Conservation (phyloP, 1,139 yeast species). For the Wickerhamiella pararugosa region DNA sequence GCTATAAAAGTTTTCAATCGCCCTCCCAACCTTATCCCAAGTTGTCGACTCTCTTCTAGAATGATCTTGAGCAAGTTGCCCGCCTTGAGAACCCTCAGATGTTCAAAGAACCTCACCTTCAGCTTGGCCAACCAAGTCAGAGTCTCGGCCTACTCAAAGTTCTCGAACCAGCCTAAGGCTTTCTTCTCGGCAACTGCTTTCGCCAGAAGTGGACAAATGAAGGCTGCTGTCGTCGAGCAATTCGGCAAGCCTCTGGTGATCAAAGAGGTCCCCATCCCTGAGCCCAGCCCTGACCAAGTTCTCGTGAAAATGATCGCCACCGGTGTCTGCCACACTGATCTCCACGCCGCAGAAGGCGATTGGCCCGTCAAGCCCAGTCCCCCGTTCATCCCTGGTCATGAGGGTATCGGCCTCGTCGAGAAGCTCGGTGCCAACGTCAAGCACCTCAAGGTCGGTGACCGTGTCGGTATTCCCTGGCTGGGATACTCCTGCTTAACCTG, state of each 20-base stretch:
- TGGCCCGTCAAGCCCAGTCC: constrained; percentile 38
- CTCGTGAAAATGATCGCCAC: constrained; percentile 39
- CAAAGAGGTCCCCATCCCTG: too few relatives aligned
- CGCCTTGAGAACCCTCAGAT: too few relatives aligned
- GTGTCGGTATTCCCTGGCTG: constrained; percentile 62
- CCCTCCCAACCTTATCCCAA: too few relatives aligned
- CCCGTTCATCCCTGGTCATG: constrained; percentile 72
- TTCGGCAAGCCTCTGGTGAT: too few relatives aligned
- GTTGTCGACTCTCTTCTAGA: too few relatives aligned
- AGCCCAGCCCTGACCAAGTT: constrained; percentile 30
- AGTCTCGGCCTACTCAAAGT: constrained; percentile 13
- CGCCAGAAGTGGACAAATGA: too few relatives aligned
- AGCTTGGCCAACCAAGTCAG: neutral
- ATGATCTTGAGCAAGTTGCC: too few relatives aligned
- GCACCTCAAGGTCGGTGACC: constrained; percentile 52
- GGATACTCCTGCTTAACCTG: constrained; percentile 71
- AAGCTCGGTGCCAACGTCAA: constrained; percentile 49
- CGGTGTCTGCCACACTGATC: constrained; percentile 29
- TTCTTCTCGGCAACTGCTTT: too few relatives aligned
- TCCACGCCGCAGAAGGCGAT: constrained; percentile 63
- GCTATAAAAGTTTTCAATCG: too few relatives aligned
- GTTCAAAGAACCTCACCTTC: neutral
- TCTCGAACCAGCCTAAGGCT: too few relatives aligned
- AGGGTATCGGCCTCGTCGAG: constrained; percentile 53
- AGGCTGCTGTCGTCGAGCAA: too few relatives aligned